Conservation (phyloP, 306 rosid species). For the Hippophae gyantsensis region DNA sequence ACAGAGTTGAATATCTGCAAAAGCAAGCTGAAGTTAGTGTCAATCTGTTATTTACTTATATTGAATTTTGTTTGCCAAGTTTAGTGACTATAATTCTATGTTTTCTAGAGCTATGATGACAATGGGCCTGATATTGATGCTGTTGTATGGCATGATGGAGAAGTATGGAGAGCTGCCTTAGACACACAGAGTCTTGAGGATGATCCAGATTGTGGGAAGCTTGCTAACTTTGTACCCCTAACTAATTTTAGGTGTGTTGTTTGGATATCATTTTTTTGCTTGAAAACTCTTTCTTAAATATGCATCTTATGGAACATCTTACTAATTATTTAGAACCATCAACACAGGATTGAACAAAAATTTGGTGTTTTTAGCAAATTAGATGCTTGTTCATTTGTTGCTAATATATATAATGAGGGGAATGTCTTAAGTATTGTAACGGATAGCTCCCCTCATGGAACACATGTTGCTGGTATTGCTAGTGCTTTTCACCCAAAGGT, state of each 20-base stretch:
- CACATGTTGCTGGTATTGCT: constrained; percentile 96
- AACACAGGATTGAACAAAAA: constrained; percentile 67
- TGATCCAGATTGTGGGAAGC: constrained; percentile 62
- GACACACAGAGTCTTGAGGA: constrained; percentile 88
- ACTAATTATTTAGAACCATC: constrained; percentile 12
- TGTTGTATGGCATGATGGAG: constrained; percentile 97
- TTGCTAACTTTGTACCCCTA: constrained; percentile 68
- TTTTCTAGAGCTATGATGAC: constrained; percentile 67
- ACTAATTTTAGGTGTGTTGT: constrained; percentile 71
- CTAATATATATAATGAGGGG: constrained; percentile 76
- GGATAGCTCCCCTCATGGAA: constrained; percentile 87
- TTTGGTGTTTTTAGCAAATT: constrained; percentile 83
- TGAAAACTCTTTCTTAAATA: constrained; percentile 6
- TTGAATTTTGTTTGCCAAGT: constrained; percentile 9
- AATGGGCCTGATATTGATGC: constrained; percentile 87
- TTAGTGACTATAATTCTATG: constrained; percentile 22
- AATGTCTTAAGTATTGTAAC: constrained; percentile 81
- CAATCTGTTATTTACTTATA: constrained; percentile 6
- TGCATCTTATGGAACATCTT: constrained; percentile 15
- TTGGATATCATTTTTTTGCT: constrained; percentile 16
- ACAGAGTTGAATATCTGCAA: constrained; percentile 59
- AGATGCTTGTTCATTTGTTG: constrained; percentile 88
- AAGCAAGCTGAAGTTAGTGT: constrained; percentile 81
- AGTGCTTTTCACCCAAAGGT: constrained; percentile 93
- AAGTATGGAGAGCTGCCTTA: constrained; percentile 89